Evolutionary conservation across 2,329 filamentous ascomycete genomes (phyloP).

Genomic region (Aspergillus caelatus): DNA sequence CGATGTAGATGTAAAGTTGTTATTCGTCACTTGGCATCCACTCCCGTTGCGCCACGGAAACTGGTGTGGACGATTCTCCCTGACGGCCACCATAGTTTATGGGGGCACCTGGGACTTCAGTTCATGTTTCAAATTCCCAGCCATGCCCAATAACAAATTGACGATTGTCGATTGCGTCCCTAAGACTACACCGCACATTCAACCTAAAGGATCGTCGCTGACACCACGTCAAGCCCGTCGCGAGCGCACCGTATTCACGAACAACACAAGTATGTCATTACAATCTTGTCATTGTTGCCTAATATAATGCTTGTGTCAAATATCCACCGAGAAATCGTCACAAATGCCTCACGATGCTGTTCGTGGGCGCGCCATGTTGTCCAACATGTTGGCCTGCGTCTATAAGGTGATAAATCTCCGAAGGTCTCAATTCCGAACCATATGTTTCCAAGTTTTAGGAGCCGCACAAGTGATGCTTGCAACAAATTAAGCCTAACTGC

Average conservation of each 20-base stretch:
- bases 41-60: constrained; percentile 8
- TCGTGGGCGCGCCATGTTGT: not conserved
- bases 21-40: not conserved
- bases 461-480: not conserved
- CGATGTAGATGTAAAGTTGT: constrained; percentile 1
- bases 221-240: not conserved
- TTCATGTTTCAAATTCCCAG: not conserved
- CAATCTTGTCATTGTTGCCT: not conserved
- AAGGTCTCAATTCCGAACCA: not conserved
- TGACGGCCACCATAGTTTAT: not conserved
- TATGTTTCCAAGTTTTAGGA: not conserved
- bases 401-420: not conserved
- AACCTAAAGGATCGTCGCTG: not conserved
- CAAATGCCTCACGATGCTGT: not conserved
- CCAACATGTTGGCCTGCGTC: not conserved
- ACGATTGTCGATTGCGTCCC: not conserved
- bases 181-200: not conserved
- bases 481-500: not conserved
- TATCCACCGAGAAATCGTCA: not conserved
- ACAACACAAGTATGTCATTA: not conserved
- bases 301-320: not conserved
- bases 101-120: not conserved
- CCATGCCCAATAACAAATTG: not conserved
- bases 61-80: not conserved
- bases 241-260: not conserved